Base-by-base conservation (phyloP, 2,329 filamentous ascomycete species). In the Nigrospora oryzae region DNA sequence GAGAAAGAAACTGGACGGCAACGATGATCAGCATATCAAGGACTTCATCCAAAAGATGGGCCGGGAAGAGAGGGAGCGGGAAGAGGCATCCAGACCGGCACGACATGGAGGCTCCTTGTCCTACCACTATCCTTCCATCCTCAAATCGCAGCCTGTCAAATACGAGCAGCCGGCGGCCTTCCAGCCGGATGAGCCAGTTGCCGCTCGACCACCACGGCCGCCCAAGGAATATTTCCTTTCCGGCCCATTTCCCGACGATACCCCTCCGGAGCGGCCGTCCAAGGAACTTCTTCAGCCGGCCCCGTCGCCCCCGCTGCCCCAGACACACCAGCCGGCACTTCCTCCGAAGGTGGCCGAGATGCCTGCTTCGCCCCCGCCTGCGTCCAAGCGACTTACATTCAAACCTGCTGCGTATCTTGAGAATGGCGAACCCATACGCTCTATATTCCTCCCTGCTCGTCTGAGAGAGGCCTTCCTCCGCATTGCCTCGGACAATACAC, bases 341-440 rank as follows among this genome's bases (percentile, higher is more conserved):
- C 65, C 65, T 14, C 61, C 65, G 0, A 68, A 68, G 48, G 39
- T 53, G 8, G 48, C 43, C 4, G 56, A 57, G 15, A 44, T 44
- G 5, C 28, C 48, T 3, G 38, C 49, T 11, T 39, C 38, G 16
- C 44, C 67, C 40, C 45, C 49, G 36, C 48, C 53, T 49, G 35
- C 64, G 50, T 69, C 74, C 51, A 64, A 83, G 46, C 62, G 80
- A 40, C 85, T 87, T 54, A 89, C 86, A 13, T 94, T 95, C 69
- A 80, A 81, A 50, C 86, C 91, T 2, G 84, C 86, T 2, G 89
- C 89, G 1, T 93, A 89, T 59, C 82, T 96, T 14, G 93, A 98
- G 63, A 90, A 89, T 54, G 93, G 91, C 15, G 80, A 83, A 6
- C 86, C 90, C 0, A 77, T 98, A 7, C 84, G 93, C 32, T 88